Conservation (phyloP, 805 yeast species). For the Zygosaccharomyces lentus region DNA sequence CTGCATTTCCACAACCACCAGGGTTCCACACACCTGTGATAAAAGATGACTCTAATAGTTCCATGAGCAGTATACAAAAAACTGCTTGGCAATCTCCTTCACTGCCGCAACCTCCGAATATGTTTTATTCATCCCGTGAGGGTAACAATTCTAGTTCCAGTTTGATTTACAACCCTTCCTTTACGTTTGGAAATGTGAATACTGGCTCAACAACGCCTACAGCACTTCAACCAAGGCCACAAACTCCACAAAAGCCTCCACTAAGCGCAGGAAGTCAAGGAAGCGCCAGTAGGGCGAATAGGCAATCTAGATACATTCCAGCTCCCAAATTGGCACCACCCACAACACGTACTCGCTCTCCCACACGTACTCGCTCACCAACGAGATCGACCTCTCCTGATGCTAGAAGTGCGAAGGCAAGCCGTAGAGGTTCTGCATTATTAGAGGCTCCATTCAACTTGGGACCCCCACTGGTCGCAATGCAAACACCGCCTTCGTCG, state of each 20-base stretch:
- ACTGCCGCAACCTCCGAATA: constrained; percentile 17
- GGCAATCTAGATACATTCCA: constrained; percentile 33
- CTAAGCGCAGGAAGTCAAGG: constrained; percentile 1
- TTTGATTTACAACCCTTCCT: constrained; percentile 30
- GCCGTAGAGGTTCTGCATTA: constrained; percentile 21
- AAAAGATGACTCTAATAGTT: constrained; percentile 1
- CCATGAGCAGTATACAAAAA: constrained; percentile 2
- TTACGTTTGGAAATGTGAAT: constrained; percentile 30
- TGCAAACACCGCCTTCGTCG: constrained; percentile 19
- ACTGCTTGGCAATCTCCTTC: constrained; percentile 19
- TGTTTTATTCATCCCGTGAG: constrained; percentile 27
- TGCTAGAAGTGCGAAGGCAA: constrained; percentile 9
- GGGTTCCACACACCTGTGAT: constrained; percentile 17
- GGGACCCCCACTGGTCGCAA: constrained; percentile 11
- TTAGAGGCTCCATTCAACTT: constrained; percentile 32
- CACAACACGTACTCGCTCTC: constrained; percentile 27
- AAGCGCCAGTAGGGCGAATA: constrained; percentile 13
- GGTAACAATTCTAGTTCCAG: constrained; percentile 36
- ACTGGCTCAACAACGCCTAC: neutral
- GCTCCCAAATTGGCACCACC: constrained; percentile 33
- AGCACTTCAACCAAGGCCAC: neutral
- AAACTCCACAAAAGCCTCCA: constrained; percentile 1
- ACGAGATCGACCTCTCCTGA: constrained; percentile 31
- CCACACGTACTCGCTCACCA: constrained; percentile 29
- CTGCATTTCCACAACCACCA: constrained; percentile 11